Evolutionary conservation across 192 early-diverging fungal genomes (phyloP).

Genomic region (Paraglomus occultum): DNA sequence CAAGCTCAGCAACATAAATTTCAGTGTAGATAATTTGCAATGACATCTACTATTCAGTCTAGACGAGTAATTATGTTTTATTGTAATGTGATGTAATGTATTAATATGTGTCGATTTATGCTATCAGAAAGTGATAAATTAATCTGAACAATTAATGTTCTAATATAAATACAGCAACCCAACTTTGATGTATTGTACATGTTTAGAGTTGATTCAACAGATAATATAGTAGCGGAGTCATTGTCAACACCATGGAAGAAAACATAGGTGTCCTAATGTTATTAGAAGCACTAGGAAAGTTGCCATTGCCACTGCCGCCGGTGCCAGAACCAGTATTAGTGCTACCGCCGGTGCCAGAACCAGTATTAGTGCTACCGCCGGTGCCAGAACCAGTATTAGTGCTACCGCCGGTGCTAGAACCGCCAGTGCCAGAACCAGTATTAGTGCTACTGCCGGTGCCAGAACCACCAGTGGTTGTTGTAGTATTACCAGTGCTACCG

Average conservation of each 20-base stretch:
- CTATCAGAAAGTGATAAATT: constrained; percentile 9
- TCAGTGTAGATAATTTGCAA: no score
- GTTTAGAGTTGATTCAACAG: background rate
- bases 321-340: background rate
- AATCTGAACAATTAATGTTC: background rate
- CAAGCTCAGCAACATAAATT: no score
- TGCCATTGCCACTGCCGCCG: constrained; percentile 36
- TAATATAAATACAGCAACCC: background rate
- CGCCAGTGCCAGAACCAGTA: background rate
- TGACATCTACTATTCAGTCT: no score
- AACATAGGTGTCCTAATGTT: background rate
- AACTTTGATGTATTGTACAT: background rate
- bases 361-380: constrained; percentile 24
- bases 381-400: background rate
- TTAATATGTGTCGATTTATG: no score
- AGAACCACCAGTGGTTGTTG: background rate
- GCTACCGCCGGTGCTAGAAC: background rate
- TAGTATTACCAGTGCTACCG: background rate
- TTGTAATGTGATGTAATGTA: no score
- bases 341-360: constrained; percentile 19
- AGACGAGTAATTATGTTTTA: no score
- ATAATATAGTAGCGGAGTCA: background rate
- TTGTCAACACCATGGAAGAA: no score
- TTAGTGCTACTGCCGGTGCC: background rate
- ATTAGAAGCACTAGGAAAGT: constrained; percentile 20